Percentiles rank a stretch among this genome's conserved stretches.
These are phyloP conservation scores for Leptographium radiaticola DNA, from an alignment of 2,329 filamentous ascomycete genomes.

Conservation along the genomic window DNA sequence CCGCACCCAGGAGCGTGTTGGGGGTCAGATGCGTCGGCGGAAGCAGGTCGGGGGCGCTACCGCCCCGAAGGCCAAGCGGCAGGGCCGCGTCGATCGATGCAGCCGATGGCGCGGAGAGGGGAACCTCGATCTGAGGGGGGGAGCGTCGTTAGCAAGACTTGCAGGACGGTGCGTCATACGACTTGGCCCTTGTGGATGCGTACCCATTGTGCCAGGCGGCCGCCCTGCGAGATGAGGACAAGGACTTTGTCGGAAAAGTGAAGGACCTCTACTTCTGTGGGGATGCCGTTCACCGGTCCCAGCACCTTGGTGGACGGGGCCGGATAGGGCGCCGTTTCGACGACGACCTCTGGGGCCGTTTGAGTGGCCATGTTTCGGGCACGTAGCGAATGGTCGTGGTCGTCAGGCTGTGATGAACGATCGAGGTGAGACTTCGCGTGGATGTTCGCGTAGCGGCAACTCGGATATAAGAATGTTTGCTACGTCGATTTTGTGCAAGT, in stretches of 20 bases:
- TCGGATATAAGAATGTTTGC: no score
- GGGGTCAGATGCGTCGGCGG: conserved; percentile 75
- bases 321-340: conserved; percentile 42
- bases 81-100: conserved; percentile 48
- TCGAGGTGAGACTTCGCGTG: no score
- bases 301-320: conserved; percentile 37
- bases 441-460: no score
- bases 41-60: conserved; percentile 28
- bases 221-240: conserved; percentile 76
- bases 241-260: conserved; percentile 84
- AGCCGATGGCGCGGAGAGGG: conserved; percentile 55
- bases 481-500: no score
- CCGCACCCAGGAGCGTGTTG: conserved; percentile 74
- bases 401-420: no score
- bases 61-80: conserved; percentile 24
- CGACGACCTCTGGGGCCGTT: not conserved
- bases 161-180: no score
- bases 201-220: conserved; percentile 85
- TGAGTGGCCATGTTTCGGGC: not conserved
- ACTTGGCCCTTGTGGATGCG: no score
- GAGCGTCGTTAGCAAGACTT: not conserved
- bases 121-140: conserved; percentile 55
- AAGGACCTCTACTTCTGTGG: conserved; percentile 60
- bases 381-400: not conserved
- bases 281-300: conserved; percentile 50